Conservation (phyloP, 495 filamentous ascomycete species). For the Cenococcum geophilum region DNA sequence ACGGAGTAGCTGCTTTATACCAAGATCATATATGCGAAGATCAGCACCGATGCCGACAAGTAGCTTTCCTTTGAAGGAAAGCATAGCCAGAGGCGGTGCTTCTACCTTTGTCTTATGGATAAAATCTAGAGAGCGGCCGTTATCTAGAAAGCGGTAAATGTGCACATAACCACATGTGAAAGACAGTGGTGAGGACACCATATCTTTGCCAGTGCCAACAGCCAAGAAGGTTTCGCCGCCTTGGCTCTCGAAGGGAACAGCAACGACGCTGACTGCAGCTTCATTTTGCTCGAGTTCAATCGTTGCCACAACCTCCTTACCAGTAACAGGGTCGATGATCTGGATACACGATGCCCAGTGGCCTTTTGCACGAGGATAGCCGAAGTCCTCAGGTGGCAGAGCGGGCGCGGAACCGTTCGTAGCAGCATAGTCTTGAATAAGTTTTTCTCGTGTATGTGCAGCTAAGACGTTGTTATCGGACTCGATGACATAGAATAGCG, state of each 20-base stretch:
- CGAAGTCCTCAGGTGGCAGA: constrained; percentile 78
- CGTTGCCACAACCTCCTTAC: constrained; percentile 50
- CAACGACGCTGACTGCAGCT: constrained; percentile 77
- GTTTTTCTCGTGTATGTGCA: constrained; percentile 58
- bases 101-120: constrained; percentile 93
- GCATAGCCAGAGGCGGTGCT: constrained; percentile 78
- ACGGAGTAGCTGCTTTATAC: constrained; percentile 80
- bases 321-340: constrained; percentile 70
- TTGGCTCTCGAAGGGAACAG: constrained; percentile 78
- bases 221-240: constrained; percentile 86
- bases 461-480: constrained; percentile 85
- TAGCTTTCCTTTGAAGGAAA: constrained; percentile 86
- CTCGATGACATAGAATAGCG: constrained; percentile 89
- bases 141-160: constrained; percentile 83
- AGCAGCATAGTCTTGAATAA: constrained; percentile 53
- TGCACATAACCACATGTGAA: constrained; percentile 79
- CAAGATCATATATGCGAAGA: constrained; percentile 83
- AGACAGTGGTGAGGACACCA: constrained; percentile 64
- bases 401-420: constrained; percentile 57
- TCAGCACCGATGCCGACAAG: constrained; percentile 76
- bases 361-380: constrained; percentile 72
- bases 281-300: constrained; percentile 87
- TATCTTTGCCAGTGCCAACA: constrained; percentile 88
- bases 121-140: constrained; percentile 81
- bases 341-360: constrained; percentile 96